Conservation (phyloP, 768 basidiomycete species). For the Sporobolomyces pararoseus region DNA sequence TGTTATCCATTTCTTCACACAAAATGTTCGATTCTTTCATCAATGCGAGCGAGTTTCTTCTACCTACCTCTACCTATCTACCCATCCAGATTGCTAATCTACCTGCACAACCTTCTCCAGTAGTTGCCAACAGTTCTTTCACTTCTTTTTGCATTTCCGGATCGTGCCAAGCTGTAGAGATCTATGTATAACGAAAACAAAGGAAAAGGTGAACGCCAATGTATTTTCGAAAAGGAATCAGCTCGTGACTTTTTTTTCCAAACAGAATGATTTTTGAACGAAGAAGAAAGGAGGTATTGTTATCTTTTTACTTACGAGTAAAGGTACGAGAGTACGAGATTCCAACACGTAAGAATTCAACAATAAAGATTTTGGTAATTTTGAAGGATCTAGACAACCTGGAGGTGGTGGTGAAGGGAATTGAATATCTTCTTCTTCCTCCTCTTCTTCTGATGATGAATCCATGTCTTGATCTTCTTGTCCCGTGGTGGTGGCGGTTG, state of each 20-base stretch:
- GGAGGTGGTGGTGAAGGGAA: conserved; percentile 49
- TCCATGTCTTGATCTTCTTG: background rate
- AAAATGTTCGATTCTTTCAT: no score
- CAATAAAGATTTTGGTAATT: conserved; percentile 38
- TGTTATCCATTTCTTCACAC: no score
- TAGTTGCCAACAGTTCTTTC: conserved; percentile 39
- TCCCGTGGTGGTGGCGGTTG: no score
- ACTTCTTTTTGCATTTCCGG: conserved; percentile 17
- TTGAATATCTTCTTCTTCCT: conserved; percentile 32
- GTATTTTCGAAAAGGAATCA: no score
- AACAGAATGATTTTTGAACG: no score
- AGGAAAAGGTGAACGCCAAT: no score
- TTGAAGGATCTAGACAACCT: conserved; percentile 46
- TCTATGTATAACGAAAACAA: no score
- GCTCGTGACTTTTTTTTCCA: no score
- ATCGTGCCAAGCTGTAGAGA: conserved; percentile 35
- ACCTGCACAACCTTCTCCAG: conserved; percentile 26
- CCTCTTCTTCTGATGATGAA: conserved; percentile 30
- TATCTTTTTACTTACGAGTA: conserved; percentile 39
- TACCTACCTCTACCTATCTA: conserved; percentile 1
- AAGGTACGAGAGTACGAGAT: conserved; percentile 30
- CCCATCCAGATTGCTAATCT: conserved; percentile 23
- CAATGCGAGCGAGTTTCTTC: no score
- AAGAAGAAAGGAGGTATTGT: background rate
- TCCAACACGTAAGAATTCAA: conserved; percentile 32